A percentile compares a stretch with the other conserved stretches of the same genome.
Evolutionary conservation across 2,329 filamentous ascomycete genomes (phyloP).

Genomic region (Verticillium longisporum): DNA sequence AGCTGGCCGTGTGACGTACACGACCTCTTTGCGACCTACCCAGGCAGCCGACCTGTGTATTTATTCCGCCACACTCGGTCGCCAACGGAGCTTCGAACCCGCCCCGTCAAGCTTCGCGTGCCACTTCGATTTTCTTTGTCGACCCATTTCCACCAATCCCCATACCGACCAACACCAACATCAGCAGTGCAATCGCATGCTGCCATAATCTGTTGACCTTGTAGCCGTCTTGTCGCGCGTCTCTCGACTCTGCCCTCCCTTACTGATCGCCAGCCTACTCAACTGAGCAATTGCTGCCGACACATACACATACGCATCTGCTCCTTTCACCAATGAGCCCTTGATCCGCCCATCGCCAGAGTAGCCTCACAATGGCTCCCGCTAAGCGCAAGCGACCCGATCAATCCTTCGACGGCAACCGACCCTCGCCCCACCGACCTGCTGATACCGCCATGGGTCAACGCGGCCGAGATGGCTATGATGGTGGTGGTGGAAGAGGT

Average conservation of each 20-base stretch:
- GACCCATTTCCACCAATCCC: background rate
- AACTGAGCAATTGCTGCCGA: background rate
- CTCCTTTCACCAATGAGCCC: background rate
- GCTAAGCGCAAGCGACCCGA: slow-evolving; percentile 55
- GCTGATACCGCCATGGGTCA: slow-evolving; percentile 48
- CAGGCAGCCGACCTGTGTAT: background rate
- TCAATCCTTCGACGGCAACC: slow-evolving; percentile 39
- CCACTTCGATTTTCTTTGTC: background rate
- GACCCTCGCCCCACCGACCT: slow-evolving; percentile 58
- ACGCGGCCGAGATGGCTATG: slow-evolving; percentile 45
- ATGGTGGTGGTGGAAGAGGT: slow-evolving; percentile 37
- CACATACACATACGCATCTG: background rate
- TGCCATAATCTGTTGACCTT: background rate
- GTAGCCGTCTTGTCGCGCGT: background rate
- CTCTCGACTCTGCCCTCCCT: background rate
- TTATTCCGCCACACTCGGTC: background rate
- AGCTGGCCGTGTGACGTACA: background rate
- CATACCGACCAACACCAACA: background rate
- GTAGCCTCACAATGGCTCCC: slow-evolving; percentile 19
- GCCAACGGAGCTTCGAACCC: background rate
- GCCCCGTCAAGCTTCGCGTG: background rate
- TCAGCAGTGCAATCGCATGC: background rate
- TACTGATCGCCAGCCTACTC: background rate
- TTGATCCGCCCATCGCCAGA: background rate
- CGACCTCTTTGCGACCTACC: background rate